These are phyloP conservation scores for Dioscorea zingiberensis DNA, from an alignment of 106 monocot species.

Conservation along the genomic window DNA sequence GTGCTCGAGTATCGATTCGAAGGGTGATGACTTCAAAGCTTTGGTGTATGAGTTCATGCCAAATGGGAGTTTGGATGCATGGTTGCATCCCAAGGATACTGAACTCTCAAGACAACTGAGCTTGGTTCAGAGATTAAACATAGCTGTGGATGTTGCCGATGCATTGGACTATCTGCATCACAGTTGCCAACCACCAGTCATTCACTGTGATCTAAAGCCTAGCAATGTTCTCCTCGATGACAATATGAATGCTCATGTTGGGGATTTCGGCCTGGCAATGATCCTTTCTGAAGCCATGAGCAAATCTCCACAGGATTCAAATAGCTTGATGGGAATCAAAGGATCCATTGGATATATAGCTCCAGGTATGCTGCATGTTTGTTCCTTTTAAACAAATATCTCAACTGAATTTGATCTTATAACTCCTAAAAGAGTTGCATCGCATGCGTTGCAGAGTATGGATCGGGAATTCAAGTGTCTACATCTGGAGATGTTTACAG, in stretches of 20 bases:
- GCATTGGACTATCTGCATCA: slow-evolving; percentile 55
- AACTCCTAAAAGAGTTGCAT: neutral
- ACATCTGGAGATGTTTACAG: slow-evolving; percentile 25
- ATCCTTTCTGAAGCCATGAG: slow-evolving; percentile 15
- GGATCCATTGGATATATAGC: slow-evolving; percentile 75
- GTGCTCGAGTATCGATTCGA: slow-evolving; percentile 22
- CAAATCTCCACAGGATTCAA: slow-evolving; percentile 6
- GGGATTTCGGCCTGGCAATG: slow-evolving; percentile 61
- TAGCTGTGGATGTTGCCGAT: slow-evolving; percentile 39
- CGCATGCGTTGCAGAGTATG: slow-evolving; percentile 13
- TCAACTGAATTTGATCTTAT: neutral
- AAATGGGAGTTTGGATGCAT: slow-evolving; percentile 40
- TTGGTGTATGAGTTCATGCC: slow-evolving; percentile 42
- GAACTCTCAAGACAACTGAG: neutral
- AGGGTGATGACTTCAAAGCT: slow-evolving; percentile 46
- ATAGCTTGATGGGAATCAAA: slow-evolving; percentile 20
- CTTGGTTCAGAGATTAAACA: slow-evolving; percentile 26
- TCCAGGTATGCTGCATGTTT: slow-evolving; percentile 36
- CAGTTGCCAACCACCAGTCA: slow-evolving; percentile 10
- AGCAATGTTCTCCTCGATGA: slow-evolving; percentile 41
- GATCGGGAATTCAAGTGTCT: slow-evolving; percentile 8
- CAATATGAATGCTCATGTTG: slow-evolving; percentile 45
- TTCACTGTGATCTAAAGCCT: slow-evolving; percentile 55
- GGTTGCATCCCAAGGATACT: slow-evolving; percentile 27
- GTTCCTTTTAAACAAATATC: neutral